phyloP scores from a whole-genome alignment of 331 rosid genomes.

The Erythrophleum ivorense region DNA sequence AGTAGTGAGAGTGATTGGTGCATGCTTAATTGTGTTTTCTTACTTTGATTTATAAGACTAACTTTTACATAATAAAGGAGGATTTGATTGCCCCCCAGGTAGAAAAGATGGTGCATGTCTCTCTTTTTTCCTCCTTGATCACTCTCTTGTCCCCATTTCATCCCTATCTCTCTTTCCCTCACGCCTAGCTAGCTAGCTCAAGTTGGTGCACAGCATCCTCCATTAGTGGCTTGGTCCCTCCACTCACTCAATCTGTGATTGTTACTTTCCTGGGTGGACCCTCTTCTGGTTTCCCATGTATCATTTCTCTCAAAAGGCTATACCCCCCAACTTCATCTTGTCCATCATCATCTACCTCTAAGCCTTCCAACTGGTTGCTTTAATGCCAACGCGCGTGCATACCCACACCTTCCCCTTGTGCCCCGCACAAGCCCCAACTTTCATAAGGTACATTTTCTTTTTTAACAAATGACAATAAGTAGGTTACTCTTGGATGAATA shows the following conservation, averaged over 20 bases:
- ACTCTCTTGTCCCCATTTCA: slow-evolving; percentile 29
- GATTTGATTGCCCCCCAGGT: slow-evolving; percentile 41
- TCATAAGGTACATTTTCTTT: not conserved
- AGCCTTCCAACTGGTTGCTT: slow-evolving; percentile 40
- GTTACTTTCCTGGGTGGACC: slow-evolving; percentile 44
- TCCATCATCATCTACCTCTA: slow-evolving; percentile 38
- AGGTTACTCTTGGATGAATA: no score
- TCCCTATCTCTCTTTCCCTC: slow-evolving; percentile 15
- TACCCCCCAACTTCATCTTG: not conserved
- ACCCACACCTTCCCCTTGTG: not conserved
- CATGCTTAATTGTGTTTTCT: slow-evolving; percentile 1
- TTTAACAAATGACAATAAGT: no score
- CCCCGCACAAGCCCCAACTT: not conserved
- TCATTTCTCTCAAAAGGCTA: slow-evolving; percentile 54
- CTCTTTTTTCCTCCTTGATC: slow-evolving; percentile 25
- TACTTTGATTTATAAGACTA: not conserved
- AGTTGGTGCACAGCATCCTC: not conserved
- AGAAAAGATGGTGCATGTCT: slow-evolving; percentile 44
- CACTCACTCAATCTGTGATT: slow-evolving; percentile 37
- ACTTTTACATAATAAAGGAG: slow-evolving; percentile 45
- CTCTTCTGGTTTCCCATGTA: slow-evolving; percentile 60
- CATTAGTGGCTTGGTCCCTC: slow-evolving; percentile 47
- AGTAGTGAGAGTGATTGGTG: slow-evolving; percentile 22
- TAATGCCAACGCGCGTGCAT: slow-evolving; percentile 37
- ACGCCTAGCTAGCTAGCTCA: not conserved